These are phyloP conservation scores for Pythium plurisporium DNA, from an alignment of 352 stramenopile genomes.

Conservation along the genomic window DNA sequence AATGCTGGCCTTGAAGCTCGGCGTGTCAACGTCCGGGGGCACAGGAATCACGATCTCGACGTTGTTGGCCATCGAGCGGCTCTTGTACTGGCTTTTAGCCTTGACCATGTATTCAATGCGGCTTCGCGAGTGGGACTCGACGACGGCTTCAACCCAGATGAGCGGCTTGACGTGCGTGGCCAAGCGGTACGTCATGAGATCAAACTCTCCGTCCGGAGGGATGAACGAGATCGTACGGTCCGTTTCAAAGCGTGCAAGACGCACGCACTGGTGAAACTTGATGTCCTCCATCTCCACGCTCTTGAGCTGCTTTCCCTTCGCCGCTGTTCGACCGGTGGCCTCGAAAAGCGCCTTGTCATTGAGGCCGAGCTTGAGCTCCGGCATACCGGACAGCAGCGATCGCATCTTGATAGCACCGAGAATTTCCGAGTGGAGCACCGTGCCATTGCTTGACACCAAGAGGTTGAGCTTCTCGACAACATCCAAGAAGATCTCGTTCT, in stretches of 20 bases:
- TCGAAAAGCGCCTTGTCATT: constrained; percentile 99
- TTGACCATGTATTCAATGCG: constrained; percentile 99
- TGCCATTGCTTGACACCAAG: constrained; percentile 96
- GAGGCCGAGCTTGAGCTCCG: constrained; percentile 98
- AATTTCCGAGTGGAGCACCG: constrained; percentile 98
- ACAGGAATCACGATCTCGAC: constrained; percentile 99
- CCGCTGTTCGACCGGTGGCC: constrained; percentile 85
- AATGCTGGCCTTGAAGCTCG: constrained; percentile 98
- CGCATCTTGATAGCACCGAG: constrained; percentile 98
- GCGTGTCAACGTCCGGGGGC: constrained; percentile 97
- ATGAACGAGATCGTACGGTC: constrained; percentile 99
- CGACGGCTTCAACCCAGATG: constrained; percentile 98
- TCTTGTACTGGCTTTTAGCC: constrained; percentile 99
- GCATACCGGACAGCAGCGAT: constrained; percentile 99
- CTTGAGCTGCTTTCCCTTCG: constrained; percentile 88
- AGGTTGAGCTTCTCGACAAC: constrained; percentile 98
- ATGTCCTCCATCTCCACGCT: constrained; percentile 99
- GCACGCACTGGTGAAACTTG: constrained; percentile 99
- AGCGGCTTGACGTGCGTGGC: constrained; percentile 99
- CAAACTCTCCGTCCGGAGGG: constrained; percentile 99
- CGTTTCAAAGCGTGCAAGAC: constrained; percentile 98
- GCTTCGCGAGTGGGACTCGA: constrained; percentile 95
- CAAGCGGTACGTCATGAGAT: constrained; percentile 99
- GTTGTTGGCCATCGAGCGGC: constrained; percentile 97
- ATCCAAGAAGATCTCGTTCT: constrained; percentile 99